Evolutionary conservation across 441 rosid species (phyloP).

Genomic region (Lepidium campestre): DNA sequence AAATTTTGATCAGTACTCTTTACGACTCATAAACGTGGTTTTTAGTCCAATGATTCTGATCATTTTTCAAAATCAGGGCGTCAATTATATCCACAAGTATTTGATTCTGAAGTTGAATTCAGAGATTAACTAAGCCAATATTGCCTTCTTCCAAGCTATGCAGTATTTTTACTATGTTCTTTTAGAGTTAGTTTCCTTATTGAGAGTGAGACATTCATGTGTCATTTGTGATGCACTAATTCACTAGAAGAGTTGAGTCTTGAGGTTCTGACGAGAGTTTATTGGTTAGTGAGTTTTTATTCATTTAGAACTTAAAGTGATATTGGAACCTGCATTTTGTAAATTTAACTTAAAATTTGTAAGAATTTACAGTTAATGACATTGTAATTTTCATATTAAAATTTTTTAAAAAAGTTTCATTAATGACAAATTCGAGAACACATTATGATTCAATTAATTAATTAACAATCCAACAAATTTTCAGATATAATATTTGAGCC

Average conservation of each 20-base stretch:
- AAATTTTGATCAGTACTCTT: neutral
- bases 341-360: too few species aligned
- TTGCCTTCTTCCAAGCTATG: neutral
- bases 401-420: too few species aligned
- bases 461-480: too few species aligned
- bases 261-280: neutral
- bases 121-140: slow-evolving; percentile 3
- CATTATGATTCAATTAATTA: too few species aligned
- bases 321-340: too few species aligned
- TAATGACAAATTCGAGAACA: too few species aligned
- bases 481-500: too few species aligned
- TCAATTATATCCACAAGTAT: slow-evolving; percentile 6
- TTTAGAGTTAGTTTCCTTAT: neutral
- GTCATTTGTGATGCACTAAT: neutral
- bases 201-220: neutral
- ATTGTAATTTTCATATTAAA: too few species aligned
- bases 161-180: neutral
- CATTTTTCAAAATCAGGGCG: slow-evolving; percentile 6
- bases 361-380: too few species aligned
- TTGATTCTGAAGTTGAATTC: neutral
- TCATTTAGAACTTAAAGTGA: neutral
- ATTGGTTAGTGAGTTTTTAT: neutral
- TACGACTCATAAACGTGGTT: neutral
- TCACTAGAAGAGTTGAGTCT: neutral
- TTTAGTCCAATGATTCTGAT: neutral